A percentile compares a stretch with the other conserved stretches of the same genome.
These are phyloP conservation scores for Pedinophyceae sp. DNA, from an alignment of 139 green algal species.

Conservation along the genomic window DNA sequence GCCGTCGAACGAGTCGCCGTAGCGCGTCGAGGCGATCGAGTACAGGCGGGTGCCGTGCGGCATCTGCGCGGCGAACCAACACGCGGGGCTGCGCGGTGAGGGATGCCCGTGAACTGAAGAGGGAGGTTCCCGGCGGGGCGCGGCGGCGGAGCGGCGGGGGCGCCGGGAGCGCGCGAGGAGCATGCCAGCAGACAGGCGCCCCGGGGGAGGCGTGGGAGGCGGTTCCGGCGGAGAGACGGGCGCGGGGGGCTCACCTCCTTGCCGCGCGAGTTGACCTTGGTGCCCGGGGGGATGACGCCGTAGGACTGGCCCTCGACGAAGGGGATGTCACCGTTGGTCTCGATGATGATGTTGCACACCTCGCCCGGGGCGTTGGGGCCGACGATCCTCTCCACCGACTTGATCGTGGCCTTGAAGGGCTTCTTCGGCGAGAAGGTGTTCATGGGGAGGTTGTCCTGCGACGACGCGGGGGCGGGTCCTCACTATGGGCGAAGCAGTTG, in stretches of 20 bases:
- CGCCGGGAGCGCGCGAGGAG: too few species aligned
- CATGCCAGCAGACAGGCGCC: too few species aligned
- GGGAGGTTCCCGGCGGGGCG: too few species aligned
- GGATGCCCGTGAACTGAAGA: background rate
- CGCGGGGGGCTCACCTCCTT: constrained; percentile 67
- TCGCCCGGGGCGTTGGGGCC: constrained; percentile 88
- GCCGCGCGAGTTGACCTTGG: constrained; percentile 84
- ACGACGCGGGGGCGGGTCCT: too few species aligned
- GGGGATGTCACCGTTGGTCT: constrained; percentile 85
- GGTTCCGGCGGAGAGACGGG: too few species aligned
- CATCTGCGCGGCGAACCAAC: background rate
- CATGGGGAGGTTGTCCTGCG: constrained; percentile 62
- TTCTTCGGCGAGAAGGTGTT: constrained; percentile 86
- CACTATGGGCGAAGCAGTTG: too few species aligned
- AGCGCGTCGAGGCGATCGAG: constrained; percentile 91
- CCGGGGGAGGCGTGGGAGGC: too few species aligned
- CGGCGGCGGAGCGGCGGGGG: too few species aligned
- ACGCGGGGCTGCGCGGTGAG: background rate
- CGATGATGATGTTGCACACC: constrained; percentile 93
- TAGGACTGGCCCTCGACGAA: constrained; percentile 98
- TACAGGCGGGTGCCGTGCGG: constrained; percentile 90
- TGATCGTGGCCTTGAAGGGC: constrained; percentile 73
- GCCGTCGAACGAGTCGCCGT: constrained; percentile 91
- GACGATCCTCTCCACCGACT: constrained; percentile 84
- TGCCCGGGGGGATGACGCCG: constrained; percentile 91